A percentile compares a stretch with the other conserved stretches of the same genome.
phyloP scores from a whole-genome alignment of 305 asterid genomes.

The Solanum hybrid region DNA sequence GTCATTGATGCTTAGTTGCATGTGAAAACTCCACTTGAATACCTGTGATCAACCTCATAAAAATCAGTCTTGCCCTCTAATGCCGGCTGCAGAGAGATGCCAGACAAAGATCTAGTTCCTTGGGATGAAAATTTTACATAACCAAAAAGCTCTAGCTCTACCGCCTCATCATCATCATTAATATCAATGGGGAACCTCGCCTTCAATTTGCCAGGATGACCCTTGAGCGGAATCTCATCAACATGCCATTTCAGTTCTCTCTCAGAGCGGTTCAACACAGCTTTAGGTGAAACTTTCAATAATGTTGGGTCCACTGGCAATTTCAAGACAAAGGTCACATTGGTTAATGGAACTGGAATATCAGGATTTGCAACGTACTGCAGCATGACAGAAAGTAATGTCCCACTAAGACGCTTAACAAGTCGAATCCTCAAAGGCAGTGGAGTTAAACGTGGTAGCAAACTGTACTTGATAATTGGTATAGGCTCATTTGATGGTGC shows the following conservation, averaged over 20 bases:
- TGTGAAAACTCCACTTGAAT: slow-evolving; percentile 51
- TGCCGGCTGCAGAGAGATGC: slow-evolving; percentile 64
- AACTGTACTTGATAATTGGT: slow-evolving; percentile 62
- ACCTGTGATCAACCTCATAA: slow-evolving; percentile 78
- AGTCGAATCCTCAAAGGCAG: slow-evolving; percentile 77
- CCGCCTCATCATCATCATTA: slow-evolving; percentile 53
- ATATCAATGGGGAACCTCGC: slow-evolving; percentile 79
- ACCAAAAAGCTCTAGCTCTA: slow-evolving; percentile 56
- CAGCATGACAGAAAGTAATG: slow-evolving; percentile 71
- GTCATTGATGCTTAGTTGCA: slow-evolving; percentile 40
- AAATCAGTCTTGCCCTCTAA: slow-evolving; percentile 69
- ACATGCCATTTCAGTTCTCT: slow-evolving; percentile 79
- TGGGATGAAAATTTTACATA: slow-evolving; percentile 61
- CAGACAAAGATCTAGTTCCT: slow-evolving; percentile 57
- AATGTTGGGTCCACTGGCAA: slow-evolving; percentile 76
- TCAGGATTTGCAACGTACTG: slow-evolving; percentile 71
- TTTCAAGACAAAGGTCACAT: slow-evolving; percentile 64
- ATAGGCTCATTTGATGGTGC: slow-evolving; percentile 59
- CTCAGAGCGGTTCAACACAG: slow-evolving; percentile 73
- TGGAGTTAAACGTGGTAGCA: slow-evolving; percentile 60
- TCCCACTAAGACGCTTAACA: slow-evolving; percentile 69
- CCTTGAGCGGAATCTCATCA: slow-evolving; percentile 66
- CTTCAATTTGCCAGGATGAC: slow-evolving; percentile 64
- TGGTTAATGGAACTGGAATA: slow-evolving; percentile 53
- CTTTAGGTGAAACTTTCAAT: slow-evolving; percentile 73